Base-by-base conservation (phyloP, 768 basidiomycete species). In the Xerocomellus dryophilus region DNA sequence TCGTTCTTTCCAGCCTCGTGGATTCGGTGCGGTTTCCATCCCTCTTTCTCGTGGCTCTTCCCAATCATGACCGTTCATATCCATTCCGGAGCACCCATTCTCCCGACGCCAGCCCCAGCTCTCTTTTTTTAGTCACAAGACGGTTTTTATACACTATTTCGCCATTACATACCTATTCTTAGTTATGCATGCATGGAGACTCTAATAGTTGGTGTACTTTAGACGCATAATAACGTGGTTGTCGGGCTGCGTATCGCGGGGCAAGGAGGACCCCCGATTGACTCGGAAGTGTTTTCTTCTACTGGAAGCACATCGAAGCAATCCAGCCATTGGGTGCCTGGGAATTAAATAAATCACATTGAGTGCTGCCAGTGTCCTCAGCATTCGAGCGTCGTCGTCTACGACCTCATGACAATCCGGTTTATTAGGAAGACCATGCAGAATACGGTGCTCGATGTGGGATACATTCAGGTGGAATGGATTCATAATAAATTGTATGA, bases 1-100 rank as follows among this genome's bases (percentile, higher is more conserved):
- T 49, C 59, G 14, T 45, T 47, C 43, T 39, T 56, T 39, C 18
- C 50, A 57, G 67, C 74, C 73, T 72, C 73, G 55, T 73, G 75
- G 69, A 61, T 63, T 61, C 61, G 68, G 66, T 69, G 66, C 57
- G 59, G 69, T 51, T 57, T 41, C 56, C 69, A 53, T 61, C 50
- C 54, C 55, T 49, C 50, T 34, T 55, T 65, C 61, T 61, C 67
- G 58, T 67, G 65, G 59, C 57, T 14, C 43, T 47, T 35, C 17
- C 35, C 49, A 38, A 41, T 44, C 20, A 50, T 52, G 47, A 36
- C n/a, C 27, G 36, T 54, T 59, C 39, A 65, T 61, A 58, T 54
- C 29, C 64, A 52, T 50, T 38, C 36, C 42, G 54, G 53, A 52
- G 47, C 27, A 46, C 41, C 36, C 21, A 36, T 21, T 29, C 34